Evolutionary conservation across 179 eudicot genomes (phyloP), one percentile per base, ranked within the genome.

Genomic region (Silene coronaria): DNA sequence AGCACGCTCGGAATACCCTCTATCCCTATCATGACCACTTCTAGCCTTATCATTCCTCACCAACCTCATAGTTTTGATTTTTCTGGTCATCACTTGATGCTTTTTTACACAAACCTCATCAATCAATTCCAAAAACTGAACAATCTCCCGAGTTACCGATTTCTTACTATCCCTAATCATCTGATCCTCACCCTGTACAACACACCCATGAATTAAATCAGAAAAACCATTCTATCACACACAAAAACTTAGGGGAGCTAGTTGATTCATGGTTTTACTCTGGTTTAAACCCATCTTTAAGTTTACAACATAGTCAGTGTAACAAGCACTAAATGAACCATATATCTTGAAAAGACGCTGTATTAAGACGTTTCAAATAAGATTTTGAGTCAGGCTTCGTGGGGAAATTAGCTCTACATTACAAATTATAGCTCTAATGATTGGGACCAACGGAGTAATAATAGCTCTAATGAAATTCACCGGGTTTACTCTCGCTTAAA

Each of bases 131-230:
- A 89, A 36, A 78, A 89, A 87, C 32, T 77, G 85, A 70, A 63
- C 84, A 73, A 90, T 81, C 36, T 90, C 96, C 62, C 79, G 78
- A 72, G 79, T 86, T 55, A 90, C 75, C 22, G 88, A 78, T 74
- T 83, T 84, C 79, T 86, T 90, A 78, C 90, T 86, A 67, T 89
- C 93, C 77, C 92, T 85, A 77, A 91, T 84, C 92, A 90, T 86
- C 67, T 85, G 79, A 81, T 91, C 95, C 70, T 79, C 85, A 68
- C 91, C 87, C 97, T 91, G 82, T 24, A 71, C 34, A 72, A 21
- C 77, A 36, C 42, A 21, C 65, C 24, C 72, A 28, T 9, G 24
- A 67, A 17, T 4, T 19, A 30, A 65, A 67, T 67, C 7, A 67
- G 12, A 67, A 0, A 36, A 3, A 4, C 9, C 19, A 19, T 10